Percentiles rank a stretch among this genome's conserved stretches.
phyloP scores from a whole-genome alignment of 306 rosid species.

The Acacia crassicarpa region DNA sequence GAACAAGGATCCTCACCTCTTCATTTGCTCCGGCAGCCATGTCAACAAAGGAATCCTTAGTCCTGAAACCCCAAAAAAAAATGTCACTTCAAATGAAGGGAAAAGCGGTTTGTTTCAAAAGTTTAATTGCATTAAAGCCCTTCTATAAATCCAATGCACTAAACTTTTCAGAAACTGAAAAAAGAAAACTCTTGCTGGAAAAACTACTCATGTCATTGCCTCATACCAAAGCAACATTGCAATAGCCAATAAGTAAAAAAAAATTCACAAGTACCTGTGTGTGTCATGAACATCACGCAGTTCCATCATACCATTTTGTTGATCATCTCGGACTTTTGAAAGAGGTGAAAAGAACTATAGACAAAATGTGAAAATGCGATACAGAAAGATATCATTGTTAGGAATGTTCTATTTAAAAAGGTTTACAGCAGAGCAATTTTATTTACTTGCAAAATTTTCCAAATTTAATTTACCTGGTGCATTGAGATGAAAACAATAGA shows the following conservation, averaged over 20 bases:
- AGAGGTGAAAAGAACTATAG: constrained; percentile 88
- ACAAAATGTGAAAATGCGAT: constrained; percentile 24
- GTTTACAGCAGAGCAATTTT: neutral
- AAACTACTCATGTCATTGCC: neutral
- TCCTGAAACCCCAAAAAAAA: constrained; percentile 47
- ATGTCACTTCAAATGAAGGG: constrained; percentile 16
- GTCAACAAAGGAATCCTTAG: constrained; percentile 79
- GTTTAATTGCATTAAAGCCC: constrained; percentile 1
- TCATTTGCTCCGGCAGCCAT: constrained; percentile 98
- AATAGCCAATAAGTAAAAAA: constrained; percentile 15
- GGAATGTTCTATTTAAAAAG: neutral
- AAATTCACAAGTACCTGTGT: constrained; percentile 58
- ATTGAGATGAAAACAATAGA: constrained; percentile 97
- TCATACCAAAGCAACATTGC: neutral
- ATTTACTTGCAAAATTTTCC: constrained; percentile 22
- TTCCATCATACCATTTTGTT: constrained; percentile 70
- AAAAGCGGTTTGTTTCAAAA: neutral
- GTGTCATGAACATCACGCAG: constrained; percentile 65
- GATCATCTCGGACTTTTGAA: constrained; percentile 78
- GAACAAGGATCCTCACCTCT: constrained; percentile 56
- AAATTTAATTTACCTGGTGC: constrained; percentile 80
- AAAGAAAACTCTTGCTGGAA: neutral
- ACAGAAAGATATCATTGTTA: constrained; percentile 9
- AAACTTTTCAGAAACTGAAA: neutral
- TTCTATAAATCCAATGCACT: constrained; percentile 3